Percentiles rank a stretch among this genome's conserved stretches.
phyloP scores from a whole-genome alignment of 495 filamentous ascomycete species.

The Penicillium silybi region DNA sequence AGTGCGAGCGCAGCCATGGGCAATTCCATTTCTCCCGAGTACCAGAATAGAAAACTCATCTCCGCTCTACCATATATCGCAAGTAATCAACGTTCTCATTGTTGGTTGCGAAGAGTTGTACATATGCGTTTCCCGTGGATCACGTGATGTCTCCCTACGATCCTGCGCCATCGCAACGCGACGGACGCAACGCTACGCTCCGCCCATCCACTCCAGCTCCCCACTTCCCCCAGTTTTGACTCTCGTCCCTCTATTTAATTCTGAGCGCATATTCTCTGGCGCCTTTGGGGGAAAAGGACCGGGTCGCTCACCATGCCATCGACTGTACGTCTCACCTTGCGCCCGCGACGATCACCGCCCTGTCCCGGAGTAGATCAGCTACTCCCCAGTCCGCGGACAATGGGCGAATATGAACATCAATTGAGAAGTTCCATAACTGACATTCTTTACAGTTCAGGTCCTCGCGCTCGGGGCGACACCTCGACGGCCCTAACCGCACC shows the following conservation, averaged over 20 bases:
- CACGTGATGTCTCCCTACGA: slow-evolving; percentile 13
- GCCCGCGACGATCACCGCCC: slow-evolving; percentile 2
- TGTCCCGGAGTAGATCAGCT: neutral
- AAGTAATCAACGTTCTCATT: neutral
- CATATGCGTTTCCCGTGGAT: neutral
- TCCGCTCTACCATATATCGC: neutral
- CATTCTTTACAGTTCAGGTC: slow-evolving; percentile 37
- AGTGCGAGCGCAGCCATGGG: slow-evolving; percentile 12
- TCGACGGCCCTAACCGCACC: slow-evolving; percentile 59
- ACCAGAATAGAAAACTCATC: slow-evolving; percentile 8
- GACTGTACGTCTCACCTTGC: slow-evolving; percentile 35
- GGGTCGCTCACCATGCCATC: slow-evolving; percentile 34
- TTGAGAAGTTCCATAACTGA: slow-evolving; percentile 2
- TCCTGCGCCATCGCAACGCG: slow-evolving; percentile 11
- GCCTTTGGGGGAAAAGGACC: neutral
- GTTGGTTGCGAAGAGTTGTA: neutral
- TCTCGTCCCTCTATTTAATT: neutral
- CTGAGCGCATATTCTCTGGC: neutral
- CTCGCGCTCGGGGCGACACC: slow-evolving; percentile 43
- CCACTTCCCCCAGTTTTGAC: neutral
- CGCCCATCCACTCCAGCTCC: slow-evolving; percentile 2
- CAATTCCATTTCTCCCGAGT: slow-evolving; percentile 12
- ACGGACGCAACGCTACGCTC: slow-evolving; percentile 4
- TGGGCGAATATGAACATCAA: neutral
- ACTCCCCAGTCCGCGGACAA: neutral